A percentile compares a stretch with the other conserved stretches of the same genome.
Evolutionary conservation across 768 basidiomycete genomes (phyloP).

Genomic region (Mycena olivaceomarginata): DNA sequence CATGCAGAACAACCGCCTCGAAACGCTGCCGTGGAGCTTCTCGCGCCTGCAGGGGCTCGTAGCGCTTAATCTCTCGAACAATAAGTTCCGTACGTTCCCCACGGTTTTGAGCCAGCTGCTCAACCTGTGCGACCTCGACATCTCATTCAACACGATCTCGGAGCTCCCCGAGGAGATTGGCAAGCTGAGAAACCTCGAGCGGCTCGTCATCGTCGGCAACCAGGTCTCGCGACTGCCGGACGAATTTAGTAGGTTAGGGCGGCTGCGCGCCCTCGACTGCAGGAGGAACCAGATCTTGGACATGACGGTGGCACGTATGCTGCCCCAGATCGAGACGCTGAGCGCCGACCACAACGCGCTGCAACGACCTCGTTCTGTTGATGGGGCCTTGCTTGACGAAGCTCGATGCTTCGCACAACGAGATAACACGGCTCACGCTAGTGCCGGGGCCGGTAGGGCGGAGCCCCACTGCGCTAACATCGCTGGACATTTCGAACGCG

Average conservation of each 20-base stretch:
- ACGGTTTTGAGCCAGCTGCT: constrained; percentile 82
- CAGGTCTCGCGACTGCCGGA: constrained; percentile 83
- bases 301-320: constrained; percentile 77
- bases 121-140: constrained; percentile 89
- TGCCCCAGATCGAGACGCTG: constrained; percentile 82
- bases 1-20: constrained; percentile 94
- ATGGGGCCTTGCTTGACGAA: constrained; percentile 79
- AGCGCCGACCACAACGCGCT: constrained; percentile 90
- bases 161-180: constrained; percentile 90
- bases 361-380: constrained; percentile 86
- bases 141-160: constrained; percentile 95
- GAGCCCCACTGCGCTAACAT: constrained; percentile 77
- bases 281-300: constrained; percentile 90
- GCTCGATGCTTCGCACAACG: constrained; percentile 91
- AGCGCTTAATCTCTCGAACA: constrained; percentile 95
- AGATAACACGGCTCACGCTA: constrained; percentile 87
- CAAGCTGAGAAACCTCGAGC: constrained; percentile 78
- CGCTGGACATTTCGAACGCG: constrained; percentile 90
- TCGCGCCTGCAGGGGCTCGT: constrained; percentile 82
- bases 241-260: constrained; percentile 72
- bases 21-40: constrained; percentile 91
- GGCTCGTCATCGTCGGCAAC: constrained; percentile 92
- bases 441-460: constrained; percentile 67
- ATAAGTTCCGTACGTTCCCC: constrained; percentile 90
- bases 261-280: constrained; percentile 86